Evolutionary conservation across 257 asterid genomes (phyloP).

Genomic region (Nyctanthes arbortristis): DNA sequence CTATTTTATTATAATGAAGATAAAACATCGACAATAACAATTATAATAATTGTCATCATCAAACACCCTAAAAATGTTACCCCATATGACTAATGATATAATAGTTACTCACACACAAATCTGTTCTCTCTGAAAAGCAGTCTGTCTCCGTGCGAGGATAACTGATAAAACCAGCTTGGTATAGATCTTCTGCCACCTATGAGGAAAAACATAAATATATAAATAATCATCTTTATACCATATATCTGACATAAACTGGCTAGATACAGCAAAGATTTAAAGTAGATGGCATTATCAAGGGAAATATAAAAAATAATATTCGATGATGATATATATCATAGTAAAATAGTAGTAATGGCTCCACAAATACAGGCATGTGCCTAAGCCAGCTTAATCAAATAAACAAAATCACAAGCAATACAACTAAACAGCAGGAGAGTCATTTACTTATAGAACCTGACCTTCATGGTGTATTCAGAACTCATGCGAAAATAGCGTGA

Average conservation of each 20-base stretch:
- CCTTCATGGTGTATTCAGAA: constrained; percentile 97
- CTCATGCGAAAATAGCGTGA: constrained; percentile 95
- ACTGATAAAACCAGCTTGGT: constrained; percentile 96
- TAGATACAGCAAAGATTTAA: constrained; percentile 7
- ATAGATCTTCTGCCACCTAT: constrained; percentile 97
- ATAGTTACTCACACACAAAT: constrained; percentile 60
- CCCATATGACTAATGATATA: constrained; percentile 17
- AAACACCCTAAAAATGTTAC: constrained; percentile 19
- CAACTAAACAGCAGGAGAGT: constrained; percentile 12
- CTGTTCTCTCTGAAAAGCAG: constrained; percentile 67
- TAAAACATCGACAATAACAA: no score
- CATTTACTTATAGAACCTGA: constrained; percentile 29
- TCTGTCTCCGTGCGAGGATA: constrained; percentile 99
- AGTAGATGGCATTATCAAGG: not conserved
- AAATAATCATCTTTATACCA: constrained; percentile 10
- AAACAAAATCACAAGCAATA: constrained; percentile 9
- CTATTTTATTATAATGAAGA: no score
- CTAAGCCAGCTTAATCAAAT: constrained; percentile 22
- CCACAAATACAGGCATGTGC: no score
- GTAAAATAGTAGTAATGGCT: constrained; percentile 9
- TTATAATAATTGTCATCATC: no score
- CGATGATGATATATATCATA: constrained; percentile 18
- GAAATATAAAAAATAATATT: constrained; percentile 7
- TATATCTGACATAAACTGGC: not conserved
- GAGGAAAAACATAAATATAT: constrained; percentile 13